These are phyloP conservation scores for Bromus sterilis DNA, from an alignment of 176 grass and related monocot species.

Conservation along the genomic window DNA sequence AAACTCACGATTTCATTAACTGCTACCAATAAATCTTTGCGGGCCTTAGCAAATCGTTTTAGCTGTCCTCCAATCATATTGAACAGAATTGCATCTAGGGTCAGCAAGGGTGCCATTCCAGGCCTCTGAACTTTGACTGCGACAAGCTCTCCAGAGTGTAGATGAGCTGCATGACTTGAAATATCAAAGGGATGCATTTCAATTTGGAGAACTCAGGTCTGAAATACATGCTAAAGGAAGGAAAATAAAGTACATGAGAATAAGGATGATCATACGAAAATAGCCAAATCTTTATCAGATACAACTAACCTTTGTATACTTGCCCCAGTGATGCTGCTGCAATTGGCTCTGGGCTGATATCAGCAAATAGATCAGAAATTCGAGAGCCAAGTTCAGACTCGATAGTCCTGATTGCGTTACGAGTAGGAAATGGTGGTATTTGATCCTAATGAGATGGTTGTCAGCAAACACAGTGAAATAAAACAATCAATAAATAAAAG, in stretches of 20 bases:
- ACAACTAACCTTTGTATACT: conserved; percentile 91
- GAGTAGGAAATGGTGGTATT: conserved; percentile 97
- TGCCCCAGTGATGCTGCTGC: conserved; percentile 95
- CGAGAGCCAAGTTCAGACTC: conserved; percentile 72
- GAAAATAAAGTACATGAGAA: conserved; percentile 25
- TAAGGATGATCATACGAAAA: background rate
- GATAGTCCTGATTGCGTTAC: conserved; percentile 65
- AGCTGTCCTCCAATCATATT: conserved; percentile 95
- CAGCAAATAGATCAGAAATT: conserved; percentile 77
- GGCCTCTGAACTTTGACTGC: conserved; percentile 96
- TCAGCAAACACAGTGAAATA: conserved; percentile 11
- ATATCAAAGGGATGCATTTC: conserved; percentile 92
- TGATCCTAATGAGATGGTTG: conserved; percentile 62
- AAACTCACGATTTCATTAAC: conserved; percentile 89
- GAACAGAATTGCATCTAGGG: conserved; percentile 89
- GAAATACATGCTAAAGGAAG: conserved; percentile 26
- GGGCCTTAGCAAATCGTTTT: conserved; percentile 92
- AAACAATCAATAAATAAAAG: background rate
- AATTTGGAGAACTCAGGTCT: conserved; percentile 44
- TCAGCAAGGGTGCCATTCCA: conserved; percentile 83
- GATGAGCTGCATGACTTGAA: conserved; percentile 99
- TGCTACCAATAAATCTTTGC: conserved; percentile 92
- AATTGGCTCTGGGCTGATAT: conserved; percentile 75
- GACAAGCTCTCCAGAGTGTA: conserved; percentile 87
- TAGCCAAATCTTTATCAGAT: background rate